Percentiles rank a stretch among this genome's conserved stretches.
Evolutionary conservation across 202 grass and related monocot genomes (phyloP).

Genomic region (Thinopyrum obtusiflorum): DNA sequence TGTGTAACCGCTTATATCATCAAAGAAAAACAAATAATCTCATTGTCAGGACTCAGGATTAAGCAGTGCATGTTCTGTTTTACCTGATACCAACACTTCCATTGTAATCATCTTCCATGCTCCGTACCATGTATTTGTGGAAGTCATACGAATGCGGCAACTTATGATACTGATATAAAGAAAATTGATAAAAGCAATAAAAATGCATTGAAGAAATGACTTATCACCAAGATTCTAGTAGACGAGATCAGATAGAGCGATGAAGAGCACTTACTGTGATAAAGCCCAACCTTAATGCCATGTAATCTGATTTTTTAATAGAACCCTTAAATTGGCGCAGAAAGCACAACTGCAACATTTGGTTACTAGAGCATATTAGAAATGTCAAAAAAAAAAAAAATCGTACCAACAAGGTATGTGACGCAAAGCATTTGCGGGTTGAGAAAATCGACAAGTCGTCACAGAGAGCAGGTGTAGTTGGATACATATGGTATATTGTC

Average conservation of each 20-base stretch:
- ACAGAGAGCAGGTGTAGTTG: not conserved
- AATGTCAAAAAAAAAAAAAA: not conserved
- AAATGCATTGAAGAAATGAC: not conserved
- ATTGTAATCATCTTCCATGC: conserved; percentile 98
- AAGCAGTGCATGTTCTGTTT: not conserved
- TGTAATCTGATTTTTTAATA: conserved; percentile 82
- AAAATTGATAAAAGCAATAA: conserved; percentile 30
- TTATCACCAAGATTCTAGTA: not conserved
- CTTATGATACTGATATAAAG: conserved; percentile 71
- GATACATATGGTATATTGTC: not conserved
- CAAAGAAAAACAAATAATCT: not conserved
- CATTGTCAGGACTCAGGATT: not conserved
- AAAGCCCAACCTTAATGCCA: conserved; percentile 87
- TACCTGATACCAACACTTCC: conserved; percentile 87
- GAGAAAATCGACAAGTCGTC: not conserved
- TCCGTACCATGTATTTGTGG: conserved; percentile 98
- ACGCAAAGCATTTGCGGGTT: not conserved
- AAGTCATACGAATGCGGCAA: conserved; percentile 85
- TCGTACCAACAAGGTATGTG: not conserved
- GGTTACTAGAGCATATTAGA: conserved; percentile 21
- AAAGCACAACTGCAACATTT: conserved; percentile 78
- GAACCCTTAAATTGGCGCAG: conserved; percentile 88
- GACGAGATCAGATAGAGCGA: not conserved
- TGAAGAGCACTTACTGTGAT: conserved; percentile 63
- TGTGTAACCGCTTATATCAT: conserved; percentile 3